Percentiles rank a stretch among this genome's conserved stretches.
These are phyloP conservation scores for Ascochyta viciae-villosae DNA, from an alignment of 2,329 filamentous ascomycete genomes.

Conservation along the genomic window DNA sequence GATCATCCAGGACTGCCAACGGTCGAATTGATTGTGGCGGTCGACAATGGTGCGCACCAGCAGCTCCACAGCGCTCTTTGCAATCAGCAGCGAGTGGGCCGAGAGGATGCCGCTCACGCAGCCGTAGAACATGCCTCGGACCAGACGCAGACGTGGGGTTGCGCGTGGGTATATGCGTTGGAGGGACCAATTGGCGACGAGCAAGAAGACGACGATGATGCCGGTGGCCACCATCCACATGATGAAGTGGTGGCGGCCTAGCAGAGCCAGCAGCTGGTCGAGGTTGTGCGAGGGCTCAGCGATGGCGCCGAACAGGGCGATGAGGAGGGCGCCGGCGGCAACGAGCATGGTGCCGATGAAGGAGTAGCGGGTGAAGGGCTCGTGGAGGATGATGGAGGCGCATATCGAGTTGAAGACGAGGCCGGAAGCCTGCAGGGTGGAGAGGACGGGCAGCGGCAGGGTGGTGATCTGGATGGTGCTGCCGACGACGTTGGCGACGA, in stretches of 20 bases:
- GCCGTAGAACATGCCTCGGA: slow-evolving; percentile 86
- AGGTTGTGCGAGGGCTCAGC: slow-evolving; percentile 90
- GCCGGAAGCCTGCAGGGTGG: slow-evolving; percentile 87
- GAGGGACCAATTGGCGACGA: slow-evolving; percentile 56
- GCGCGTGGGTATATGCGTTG: slow-evolving; percentile 49
- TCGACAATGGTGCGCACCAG: slow-evolving; percentile 87
- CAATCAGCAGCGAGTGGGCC: slow-evolving; percentile 89
- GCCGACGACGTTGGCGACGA: slow-evolving; percentile 90
- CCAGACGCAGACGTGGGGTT: slow-evolving; percentile 73
- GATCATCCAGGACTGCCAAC: slow-evolving; percentile 94
- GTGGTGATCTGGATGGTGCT: slow-evolving; percentile 98
- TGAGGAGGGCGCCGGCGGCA: slow-evolving; percentile 84
- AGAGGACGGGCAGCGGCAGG: slow-evolving; percentile 89
- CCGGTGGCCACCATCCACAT: slow-evolving; percentile 87
- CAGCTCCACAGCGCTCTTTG: slow-evolving; percentile 95
- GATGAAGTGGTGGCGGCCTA: slow-evolving; percentile 78
- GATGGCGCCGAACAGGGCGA: slow-evolving; percentile 92
- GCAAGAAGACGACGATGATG: slow-evolving; percentile 73
- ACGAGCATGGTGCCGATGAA: slow-evolving; percentile 88
- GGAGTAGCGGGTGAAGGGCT: slow-evolving; percentile 95
- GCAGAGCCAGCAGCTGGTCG: slow-evolving; percentile 77
- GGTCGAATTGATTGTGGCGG: slow-evolving; percentile 88
- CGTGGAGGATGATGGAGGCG: slow-evolving; percentile 88
- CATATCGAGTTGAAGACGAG: slow-evolving; percentile 99
- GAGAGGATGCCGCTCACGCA: slow-evolving; percentile 89